These are phyloP conservation scores for Naegleria fowleri DNA, from an alignment of 208 protist genomes.

Conservation along the genomic window DNA sequence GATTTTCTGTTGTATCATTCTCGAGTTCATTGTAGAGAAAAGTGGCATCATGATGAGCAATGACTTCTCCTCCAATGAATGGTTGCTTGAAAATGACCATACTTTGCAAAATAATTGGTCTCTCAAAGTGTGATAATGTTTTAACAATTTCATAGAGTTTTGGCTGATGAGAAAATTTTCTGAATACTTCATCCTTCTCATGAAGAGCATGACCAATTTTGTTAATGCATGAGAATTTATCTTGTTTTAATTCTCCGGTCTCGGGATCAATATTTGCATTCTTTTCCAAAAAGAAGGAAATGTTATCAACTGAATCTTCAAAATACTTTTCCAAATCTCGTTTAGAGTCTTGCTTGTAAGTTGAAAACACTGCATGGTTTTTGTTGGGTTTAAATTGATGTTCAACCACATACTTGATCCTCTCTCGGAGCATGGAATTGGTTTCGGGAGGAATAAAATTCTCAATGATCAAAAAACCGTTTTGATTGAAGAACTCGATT, in stretches of 20 bases:
- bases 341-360: neutral
- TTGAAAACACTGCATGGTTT: neutral
- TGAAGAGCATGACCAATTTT: slow-evolving; percentile 24
- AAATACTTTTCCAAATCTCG: neutral
- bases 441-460: neutral
- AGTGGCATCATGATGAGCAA: slow-evolving; percentile 62
- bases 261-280: neutral
- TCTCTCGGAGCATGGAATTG: neutral
- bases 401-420: neutral
- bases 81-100: slow-evolving; percentile 74
- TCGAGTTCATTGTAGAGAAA: slow-evolving; percentile 53
- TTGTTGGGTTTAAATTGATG: neutral
- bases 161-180: neutral
- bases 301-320: neutral
- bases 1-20: neutral
- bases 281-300: slow-evolving; percentile 26
- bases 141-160: neutral
- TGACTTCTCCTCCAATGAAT: slow-evolving; percentile 51
- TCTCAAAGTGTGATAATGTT: neutral
- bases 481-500: slow-evolving; percentile 1
- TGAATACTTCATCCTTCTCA: slow-evolving; percentile 18
- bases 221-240: neutral
- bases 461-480: slow-evolving; percentile 13
- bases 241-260: neutral
- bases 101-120: slow-evolving; percentile 53